Evolutionary conservation across 179 eudicot species (phyloP).

Genomic region (Beta macrorhiza): DNA sequence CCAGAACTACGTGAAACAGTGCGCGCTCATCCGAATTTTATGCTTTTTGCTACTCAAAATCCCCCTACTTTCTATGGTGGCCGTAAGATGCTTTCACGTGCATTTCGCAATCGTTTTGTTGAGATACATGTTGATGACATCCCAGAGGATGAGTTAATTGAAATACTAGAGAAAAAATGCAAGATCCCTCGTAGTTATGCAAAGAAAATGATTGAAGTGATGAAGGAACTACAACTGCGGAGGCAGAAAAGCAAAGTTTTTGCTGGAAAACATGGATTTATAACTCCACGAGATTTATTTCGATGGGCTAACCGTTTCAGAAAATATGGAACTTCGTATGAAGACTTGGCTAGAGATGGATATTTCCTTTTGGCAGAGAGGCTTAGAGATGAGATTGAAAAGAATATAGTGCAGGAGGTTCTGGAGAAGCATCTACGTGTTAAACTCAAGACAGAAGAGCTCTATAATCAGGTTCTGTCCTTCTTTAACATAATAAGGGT

Average conservation of each 20-base stretch:
- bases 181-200: constrained; percentile 75
- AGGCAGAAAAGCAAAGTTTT: constrained; percentile 92
- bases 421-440: constrained; percentile 63
- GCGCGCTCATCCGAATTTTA: constrained; percentile 88
- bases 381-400: constrained; percentile 78
- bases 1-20: constrained; percentile 85
- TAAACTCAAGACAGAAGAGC: constrained; percentile 44
- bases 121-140: constrained; percentile 99
- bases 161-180: constrained; percentile 70
- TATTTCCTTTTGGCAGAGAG: constrained; percentile 93
- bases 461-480: constrained; percentile 58
- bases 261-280: constrained; percentile 99
- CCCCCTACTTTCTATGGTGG: constrained; percentile 97
- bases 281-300: constrained; percentile 95
- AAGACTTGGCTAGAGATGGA: constrained; percentile 82
- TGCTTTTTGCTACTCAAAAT: constrained; percentile 98
- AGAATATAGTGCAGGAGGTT: constrained; percentile 67
- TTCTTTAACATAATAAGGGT: not conserved
- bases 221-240: constrained; percentile 91
- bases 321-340: constrained; percentile 55
- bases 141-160: constrained; percentile 71
- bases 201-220: constrained; percentile 77
- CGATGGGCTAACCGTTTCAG: constrained; percentile 90
- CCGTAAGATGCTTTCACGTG: constrained; percentile 97
- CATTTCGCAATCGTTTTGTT: constrained; percentile 96